These are phyloP conservation scores for Exophiala sp. DNA, from an alignment of 2,329 filamentous ascomycete genomes.

Conservation along the genomic window DNA sequence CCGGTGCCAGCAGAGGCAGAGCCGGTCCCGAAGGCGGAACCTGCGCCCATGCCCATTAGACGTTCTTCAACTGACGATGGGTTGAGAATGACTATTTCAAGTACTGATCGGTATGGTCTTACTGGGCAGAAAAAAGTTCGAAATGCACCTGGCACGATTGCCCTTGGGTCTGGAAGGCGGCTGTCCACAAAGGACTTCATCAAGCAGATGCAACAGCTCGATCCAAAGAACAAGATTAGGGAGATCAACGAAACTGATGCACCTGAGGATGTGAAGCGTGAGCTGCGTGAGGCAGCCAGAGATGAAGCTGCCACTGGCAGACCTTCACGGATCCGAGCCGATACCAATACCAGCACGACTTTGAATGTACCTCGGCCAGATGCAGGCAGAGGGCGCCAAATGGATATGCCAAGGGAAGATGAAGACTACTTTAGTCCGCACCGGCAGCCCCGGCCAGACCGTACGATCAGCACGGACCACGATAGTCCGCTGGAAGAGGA, in stretches of 20 bases:
- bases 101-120: slow-evolving; percentile 36
- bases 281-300: slow-evolving; percentile 34
- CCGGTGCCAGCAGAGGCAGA: slow-evolving; percentile 32
- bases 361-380: background rate
- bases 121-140: slow-evolving; percentile 39
- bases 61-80: slow-evolving; percentile 44
- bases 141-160: slow-evolving; percentile 22
- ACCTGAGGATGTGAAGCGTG: slow-evolving; percentile 38
- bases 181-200: slow-evolving; percentile 66
- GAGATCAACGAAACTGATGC: slow-evolving; percentile 42
- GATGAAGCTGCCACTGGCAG: slow-evolving; percentile 27
- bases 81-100: slow-evolving; percentile 60
- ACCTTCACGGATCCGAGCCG: slow-evolving; percentile 20
- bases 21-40: slow-evolving; percentile 33
- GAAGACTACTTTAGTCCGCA: slow-evolving; percentile 20
- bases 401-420: background rate
- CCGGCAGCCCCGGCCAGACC: slow-evolving; percentile 10
- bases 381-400: background rate
- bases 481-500: slow-evolving; percentile 14
- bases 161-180: slow-evolving; percentile 43
- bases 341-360: slow-evolving; percentile 3
- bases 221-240: slow-evolving; percentile 55
- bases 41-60: background rate
- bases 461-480: slow-evolving; percentile 2
- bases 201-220: slow-evolving; percentile 57